Conservation (phyloP, 2,329 filamentous ascomycete species). For the Penicillium italicum region DNA sequence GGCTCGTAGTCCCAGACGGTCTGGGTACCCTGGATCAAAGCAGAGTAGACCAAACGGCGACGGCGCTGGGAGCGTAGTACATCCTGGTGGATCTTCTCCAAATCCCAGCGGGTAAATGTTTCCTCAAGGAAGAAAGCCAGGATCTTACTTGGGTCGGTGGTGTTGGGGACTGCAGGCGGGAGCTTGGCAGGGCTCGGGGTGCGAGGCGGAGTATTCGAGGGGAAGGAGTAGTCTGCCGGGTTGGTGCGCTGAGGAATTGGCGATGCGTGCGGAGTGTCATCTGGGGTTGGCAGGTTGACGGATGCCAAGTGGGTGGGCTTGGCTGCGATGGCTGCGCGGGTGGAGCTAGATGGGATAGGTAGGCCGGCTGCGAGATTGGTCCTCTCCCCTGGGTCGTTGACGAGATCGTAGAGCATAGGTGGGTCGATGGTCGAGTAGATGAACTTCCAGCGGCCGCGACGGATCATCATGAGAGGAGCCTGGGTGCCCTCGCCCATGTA, state of each 20-base stretch:
- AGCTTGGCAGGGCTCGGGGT: conserved; percentile 39
- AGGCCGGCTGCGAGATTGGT: conserved; percentile 57
- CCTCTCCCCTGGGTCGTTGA: conserved; percentile 71
- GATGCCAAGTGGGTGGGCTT: conserved; percentile 34
- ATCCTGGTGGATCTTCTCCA: conserved; percentile 69
- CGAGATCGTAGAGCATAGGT: conserved; percentile 78
- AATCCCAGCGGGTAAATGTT: conserved; percentile 73
- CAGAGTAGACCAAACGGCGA: conserved; percentile 73
- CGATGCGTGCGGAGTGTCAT: conserved; percentile 30
- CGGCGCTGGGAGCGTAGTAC: conserved; percentile 75
- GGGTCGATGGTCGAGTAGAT: conserved; percentile 80
- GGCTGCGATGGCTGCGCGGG: conserved; percentile 37
- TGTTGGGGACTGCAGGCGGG: conserved; percentile 30
- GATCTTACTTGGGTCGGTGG: conserved; percentile 39
- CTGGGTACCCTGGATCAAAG: conserved; percentile 70
- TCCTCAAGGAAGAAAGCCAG: conserved; percentile 70
- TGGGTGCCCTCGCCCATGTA: conserved; percentile 93
- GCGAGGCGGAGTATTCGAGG: conserved; percentile 37
- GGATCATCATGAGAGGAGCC: conserved; percentile 89
- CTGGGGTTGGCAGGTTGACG: conserved; percentile 32
- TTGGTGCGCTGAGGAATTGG: conserved; percentile 25
- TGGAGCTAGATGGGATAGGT: conserved; percentile 18
- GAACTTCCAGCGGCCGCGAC: conserved; percentile 85
- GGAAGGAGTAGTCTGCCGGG: conserved; percentile 26
- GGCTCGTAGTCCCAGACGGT: conserved; percentile 86